phyloP scores from a whole-genome alignment of 2,329 filamentous ascomycete species.

The Saccharata proteae region DNA sequence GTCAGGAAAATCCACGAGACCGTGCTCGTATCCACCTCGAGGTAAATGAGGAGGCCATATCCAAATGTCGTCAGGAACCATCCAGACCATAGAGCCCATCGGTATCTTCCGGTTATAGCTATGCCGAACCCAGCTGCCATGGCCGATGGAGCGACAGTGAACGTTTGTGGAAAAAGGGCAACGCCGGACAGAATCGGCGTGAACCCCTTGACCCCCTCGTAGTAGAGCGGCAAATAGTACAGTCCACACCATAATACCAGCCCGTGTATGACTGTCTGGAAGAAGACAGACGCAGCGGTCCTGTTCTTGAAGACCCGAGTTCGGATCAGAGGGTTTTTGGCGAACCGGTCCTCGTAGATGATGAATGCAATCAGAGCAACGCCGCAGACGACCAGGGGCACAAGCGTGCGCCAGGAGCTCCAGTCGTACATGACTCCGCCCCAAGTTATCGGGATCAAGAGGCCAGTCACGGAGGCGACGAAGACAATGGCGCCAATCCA shows the following conservation, averaged over 20 bases:
- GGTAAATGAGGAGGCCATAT: slow-evolving; percentile 41
- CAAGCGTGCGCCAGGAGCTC: slow-evolving; percentile 48
- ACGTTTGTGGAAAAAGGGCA: slow-evolving; percentile 30
- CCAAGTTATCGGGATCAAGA: slow-evolving; percentile 52
- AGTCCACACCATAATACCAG: slow-evolving; percentile 31
- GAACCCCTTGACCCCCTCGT: slow-evolving; percentile 28
- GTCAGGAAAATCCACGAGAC: slow-evolving; percentile 49
- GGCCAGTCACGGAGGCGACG: slow-evolving; percentile 43
- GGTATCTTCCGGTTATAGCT: slow-evolving; percentile 45
- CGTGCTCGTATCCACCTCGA: slow-evolving; percentile 39
- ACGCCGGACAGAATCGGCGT: slow-evolving; percentile 26
- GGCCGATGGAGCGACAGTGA: slow-evolving; percentile 51
- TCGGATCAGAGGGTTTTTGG: slow-evolving; percentile 39
- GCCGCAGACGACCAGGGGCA: slow-evolving; percentile 47
- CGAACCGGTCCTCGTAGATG: slow-evolving; percentile 41
- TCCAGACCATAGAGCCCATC: slow-evolving; percentile 48
- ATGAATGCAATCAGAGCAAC: slow-evolving; percentile 40
- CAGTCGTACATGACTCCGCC: slow-evolving; percentile 55
- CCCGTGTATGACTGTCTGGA: slow-evolving; percentile 46
- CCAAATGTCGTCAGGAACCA: slow-evolving; percentile 50
- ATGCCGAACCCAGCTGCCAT: slow-evolving; percentile 44
- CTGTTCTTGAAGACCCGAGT: slow-evolving; percentile 36
- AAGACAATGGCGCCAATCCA: slow-evolving; percentile 53
- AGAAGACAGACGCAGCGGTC: slow-evolving; percentile 38
- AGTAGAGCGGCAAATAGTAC: slow-evolving; percentile 33